phyloP scores from a whole-genome alignment of 805 yeast species.

The Cyberlindnera mrakii region DNA sequence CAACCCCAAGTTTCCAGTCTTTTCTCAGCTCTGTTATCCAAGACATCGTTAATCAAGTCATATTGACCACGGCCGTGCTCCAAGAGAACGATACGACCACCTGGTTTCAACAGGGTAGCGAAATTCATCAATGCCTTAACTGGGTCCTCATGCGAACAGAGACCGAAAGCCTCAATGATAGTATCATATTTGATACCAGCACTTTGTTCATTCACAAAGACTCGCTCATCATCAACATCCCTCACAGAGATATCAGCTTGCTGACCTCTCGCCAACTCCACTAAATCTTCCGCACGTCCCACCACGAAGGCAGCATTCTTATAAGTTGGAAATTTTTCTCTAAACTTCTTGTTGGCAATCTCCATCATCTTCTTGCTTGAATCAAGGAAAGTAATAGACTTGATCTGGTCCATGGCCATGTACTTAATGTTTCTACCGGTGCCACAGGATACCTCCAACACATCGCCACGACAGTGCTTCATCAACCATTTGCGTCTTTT shows the following conservation, averaged over 20 bases:
- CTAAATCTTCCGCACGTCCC: conserved; percentile 82
- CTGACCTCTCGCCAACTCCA: conserved; percentile 41
- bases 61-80: conserved; percentile 92
- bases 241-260: conserved; percentile 17
- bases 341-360: conserved; percentile 67
- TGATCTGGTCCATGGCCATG: conserved; percentile 50
- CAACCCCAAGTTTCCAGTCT: conserved; percentile 94
- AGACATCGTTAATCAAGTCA: conserved; percentile 67
- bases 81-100: conserved; percentile 78
- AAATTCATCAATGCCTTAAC: conserved; percentile 74
- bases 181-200: conserved; percentile 71
- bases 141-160: conserved; percentile 95
- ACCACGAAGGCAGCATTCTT: conserved; percentile 79
- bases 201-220: conserved; percentile 21
- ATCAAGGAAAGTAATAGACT: conserved; percentile 80
- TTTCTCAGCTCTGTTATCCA: conserved; percentile 78
- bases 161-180: conserved; percentile 87
- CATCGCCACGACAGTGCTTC: conserved; percentile 80
- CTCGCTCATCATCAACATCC: conserved; percentile 20
- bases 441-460: conserved; percentile 90
- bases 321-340: conserved; percentile 57
- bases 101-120: conserved; percentile 69
- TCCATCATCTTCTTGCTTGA: conserved; percentile 84
- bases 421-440: conserved; percentile 90
- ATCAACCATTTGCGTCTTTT: conserved; percentile 72